phyloP scores from a whole-genome alignment of 805 yeast genomes.

The Starmerella kuoi region DNA sequence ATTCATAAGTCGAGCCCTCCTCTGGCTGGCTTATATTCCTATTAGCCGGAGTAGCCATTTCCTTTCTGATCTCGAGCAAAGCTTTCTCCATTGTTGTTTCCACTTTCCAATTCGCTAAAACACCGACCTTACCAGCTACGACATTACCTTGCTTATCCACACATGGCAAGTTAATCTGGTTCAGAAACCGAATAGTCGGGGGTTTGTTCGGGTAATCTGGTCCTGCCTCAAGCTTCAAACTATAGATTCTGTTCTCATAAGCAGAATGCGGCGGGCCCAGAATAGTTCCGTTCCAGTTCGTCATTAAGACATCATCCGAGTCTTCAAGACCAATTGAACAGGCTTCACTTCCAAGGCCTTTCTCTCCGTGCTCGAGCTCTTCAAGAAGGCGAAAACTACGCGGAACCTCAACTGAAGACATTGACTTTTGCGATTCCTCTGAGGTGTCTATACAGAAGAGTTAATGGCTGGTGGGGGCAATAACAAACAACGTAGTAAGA shows the following conservation, averaged over 20 bases:
- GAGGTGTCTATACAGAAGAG: neutral
- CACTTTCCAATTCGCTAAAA: conserved; percentile 75
- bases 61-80: conserved; percentile 65
- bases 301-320: conserved; percentile 84
- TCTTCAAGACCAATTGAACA: conserved; percentile 90
- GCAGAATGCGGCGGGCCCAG: conserved; percentile 88
- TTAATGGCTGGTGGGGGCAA: neutral
- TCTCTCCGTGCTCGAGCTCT: conserved; percentile 95
- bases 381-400: conserved; percentile 89
- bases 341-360: conserved; percentile 92
- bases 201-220: conserved; percentile 78
- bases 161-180: conserved; percentile 83
- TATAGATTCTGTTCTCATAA: conserved; percentile 89
- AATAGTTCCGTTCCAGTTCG: conserved; percentile 95
- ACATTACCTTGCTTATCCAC: conserved; percentile 57
- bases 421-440: conserved; percentile 1
- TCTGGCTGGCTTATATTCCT: conserved; percentile 82
- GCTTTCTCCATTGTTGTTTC: conserved; percentile 89
- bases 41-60: conserved; percentile 74
- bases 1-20: conserved; percentile 60
- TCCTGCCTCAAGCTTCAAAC: conserved; percentile 70
- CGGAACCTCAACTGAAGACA: conserved; percentile 35
- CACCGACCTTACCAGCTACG: conserved; percentile 43
- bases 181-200: conserved; percentile 66
- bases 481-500: too few species aligned